Base-by-base conservation (phyloP, 371 early-diverging fungal species). In the Mucor saturninus region DNA sequence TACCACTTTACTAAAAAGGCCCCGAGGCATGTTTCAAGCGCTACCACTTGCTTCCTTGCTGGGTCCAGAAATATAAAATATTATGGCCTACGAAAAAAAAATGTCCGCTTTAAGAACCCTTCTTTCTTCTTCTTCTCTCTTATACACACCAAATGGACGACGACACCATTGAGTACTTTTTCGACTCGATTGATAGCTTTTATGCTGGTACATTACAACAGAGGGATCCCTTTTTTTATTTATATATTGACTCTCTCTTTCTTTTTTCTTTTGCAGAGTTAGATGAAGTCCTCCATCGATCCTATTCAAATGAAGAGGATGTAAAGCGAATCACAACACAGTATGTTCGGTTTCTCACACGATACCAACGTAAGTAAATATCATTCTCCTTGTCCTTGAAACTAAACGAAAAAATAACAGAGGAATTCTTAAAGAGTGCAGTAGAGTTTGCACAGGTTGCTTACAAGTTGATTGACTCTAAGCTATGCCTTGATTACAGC, bases 401-500 rank as follows among this genome's bases (percentile, higher is more conserved):
- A 52, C 2, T 35, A 26, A 13, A 6, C 15, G 15, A 38, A 38
- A 5, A 21, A 28, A 26, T 3, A 40, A 30, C 68, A 86, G 86
- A 84, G 38, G 83, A 86, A 30, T 88, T 81, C 59, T 49, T 85
- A 40, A 74, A 80, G 31, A 70, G 74, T 6, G 56, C 66, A 1
- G 66, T 74, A 6, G 87, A 88, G 45, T 69, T 88, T 49, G 77
- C 80, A 13, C 75, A 76, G 40, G 80, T 85, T 45, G 83, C 86
- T 37, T 89, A 88, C 65, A 82, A 85, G 53, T 71, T 91, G 55
- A 74, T 89, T 45, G 90, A 89, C 60, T 87, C 90, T 30, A 72
- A 80, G 26, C 59, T 88, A 31, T 91, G 85, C 65, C 78, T 81
- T 38, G 83, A 86, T 63, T 86, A 84, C 69, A 79, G 81, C 4